phyloP scores from a whole-genome alignment of 164 flowering plant species.

The Buxus sempervirens region DNA sequence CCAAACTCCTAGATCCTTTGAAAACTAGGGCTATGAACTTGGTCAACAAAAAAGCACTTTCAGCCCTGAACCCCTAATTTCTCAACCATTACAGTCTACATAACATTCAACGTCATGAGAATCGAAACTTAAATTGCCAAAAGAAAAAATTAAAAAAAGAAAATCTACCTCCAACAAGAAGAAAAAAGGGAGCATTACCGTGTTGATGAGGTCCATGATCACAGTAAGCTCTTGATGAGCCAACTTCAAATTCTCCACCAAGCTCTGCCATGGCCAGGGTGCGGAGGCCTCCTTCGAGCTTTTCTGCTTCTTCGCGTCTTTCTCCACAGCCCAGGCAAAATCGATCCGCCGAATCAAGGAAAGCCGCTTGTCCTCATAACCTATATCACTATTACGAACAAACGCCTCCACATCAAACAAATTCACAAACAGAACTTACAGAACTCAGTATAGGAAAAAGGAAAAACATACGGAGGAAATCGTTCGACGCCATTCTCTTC shows the following conservation, averaged over 20 bases:
- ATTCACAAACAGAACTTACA: neutral
- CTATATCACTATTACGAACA: conserved; percentile 47
- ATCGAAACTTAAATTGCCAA: neutral
- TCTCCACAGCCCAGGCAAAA: conserved; percentile 85
- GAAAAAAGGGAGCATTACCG: too few species aligned
- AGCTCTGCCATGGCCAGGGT: conserved; percentile 80
- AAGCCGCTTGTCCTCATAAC: conserved; percentile 75
- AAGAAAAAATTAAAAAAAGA: too few species aligned
- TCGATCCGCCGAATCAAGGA: conserved; percentile 76
- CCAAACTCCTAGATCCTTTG: neutral
- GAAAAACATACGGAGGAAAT: conserved; percentile 53
- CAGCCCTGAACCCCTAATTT: neutral
- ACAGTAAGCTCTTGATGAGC: conserved; percentile 95
- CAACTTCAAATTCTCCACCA: conserved; percentile 77
- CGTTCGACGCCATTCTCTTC: conserved; percentile 83
- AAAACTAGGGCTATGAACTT: neutral
- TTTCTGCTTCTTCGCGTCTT: conserved; percentile 74
- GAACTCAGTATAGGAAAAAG: neutral
- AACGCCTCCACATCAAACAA: neutral
- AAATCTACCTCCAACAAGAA: too few species aligned
- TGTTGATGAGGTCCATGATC: conserved; percentile 81
- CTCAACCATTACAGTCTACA: neutral
- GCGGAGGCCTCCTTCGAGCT: conserved; percentile 46
- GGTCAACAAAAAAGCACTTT: neutral
- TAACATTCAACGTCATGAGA: neutral